Evolutionary conservation across 1,284 basidiomycete genomes (phyloP), one percentile per base, ranked within the genome.

Genomic region (Singerocomus inundabilis): DNA sequence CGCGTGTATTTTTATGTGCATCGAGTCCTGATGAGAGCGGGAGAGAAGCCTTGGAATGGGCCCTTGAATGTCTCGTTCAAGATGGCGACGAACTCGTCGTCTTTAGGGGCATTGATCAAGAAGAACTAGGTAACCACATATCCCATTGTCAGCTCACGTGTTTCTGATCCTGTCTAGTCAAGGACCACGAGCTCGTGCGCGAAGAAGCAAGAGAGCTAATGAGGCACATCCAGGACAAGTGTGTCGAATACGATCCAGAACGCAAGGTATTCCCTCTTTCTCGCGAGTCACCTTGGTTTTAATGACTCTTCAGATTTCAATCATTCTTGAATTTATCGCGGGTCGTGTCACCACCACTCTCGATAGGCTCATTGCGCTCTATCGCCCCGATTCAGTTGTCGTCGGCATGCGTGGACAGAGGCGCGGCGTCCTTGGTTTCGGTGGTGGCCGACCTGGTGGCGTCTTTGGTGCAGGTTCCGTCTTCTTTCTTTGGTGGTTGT

Each of bases 51-150:
- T 73, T 97, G 15, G 91, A 95, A 54, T 97, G 93, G 94, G 77
- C 85, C 35, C 79, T 98, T 56, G 91, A 94, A 61, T 79, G 80
- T 44, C 76, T 98, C 9, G 85, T 89, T 9, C 92, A 96, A 70
- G 93, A 98, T 57, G 91, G 92, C 5, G 96, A 98, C 67, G 96
- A 98, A 69, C 75, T 98, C 26, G 86, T 99, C 48, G 90, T 98
- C 5, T 89, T 93, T 51, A 77, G 95, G 35, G 94, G 97, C 2
- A 82, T 96, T 18, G 93, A 96, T 57, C 78, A 86, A 49, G 92
- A 93, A 43, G 88, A 88, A 24, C 68, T 91, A 32, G 85, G 88
- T 90, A 55, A 48, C 78, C 26, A 51, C 28, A 11, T 16, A 13
- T 41, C n/a, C 24, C 39, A 1, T 42, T 24, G 7, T 10, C 4